Evolutionary conservation across 2,329 filamentous ascomycete genomes (phyloP).

Genomic region (Pseudogymnoascus sp.): DNA sequence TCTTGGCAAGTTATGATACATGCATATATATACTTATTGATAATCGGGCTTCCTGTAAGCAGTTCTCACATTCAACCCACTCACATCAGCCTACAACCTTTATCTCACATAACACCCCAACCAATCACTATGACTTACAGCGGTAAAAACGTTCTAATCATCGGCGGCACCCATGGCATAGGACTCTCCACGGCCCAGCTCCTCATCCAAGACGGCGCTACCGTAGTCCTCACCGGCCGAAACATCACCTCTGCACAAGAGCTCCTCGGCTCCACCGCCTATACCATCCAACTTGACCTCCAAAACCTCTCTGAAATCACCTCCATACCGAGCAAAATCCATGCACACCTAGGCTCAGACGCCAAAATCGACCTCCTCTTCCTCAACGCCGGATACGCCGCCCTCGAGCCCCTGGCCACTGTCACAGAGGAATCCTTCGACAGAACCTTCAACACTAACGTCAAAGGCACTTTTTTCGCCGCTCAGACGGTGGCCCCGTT

Average conservation of each 20-base stretch:
- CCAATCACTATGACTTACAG: background rate
- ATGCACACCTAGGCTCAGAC: background rate
- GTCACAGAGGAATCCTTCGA: background rate
- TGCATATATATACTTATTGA: background rate
- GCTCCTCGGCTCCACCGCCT: background rate
- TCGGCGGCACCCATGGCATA: slow-evolving; percentile 57
- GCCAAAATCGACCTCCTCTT: background rate
- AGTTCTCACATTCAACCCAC: background rate
- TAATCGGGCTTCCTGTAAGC: background rate
- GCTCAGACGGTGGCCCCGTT: background rate
- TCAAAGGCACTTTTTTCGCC: background rate
- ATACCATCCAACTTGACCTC: background rate
- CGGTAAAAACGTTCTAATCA: slow-evolving; percentile 43
- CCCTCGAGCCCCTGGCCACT: background rate
- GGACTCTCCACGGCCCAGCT: slow-evolving; percentile 54
- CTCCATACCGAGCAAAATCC: background rate
- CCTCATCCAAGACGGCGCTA: slow-evolving; percentile 44
- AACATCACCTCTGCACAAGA: background rate
- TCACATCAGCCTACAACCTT: background rate
- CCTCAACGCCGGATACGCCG: background rate
- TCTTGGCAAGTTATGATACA: background rate
- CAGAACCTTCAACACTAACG: background rate
- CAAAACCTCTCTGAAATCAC: background rate
- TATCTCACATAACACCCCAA: background rate
- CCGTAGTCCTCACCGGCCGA: slow-evolving; percentile 39